Percentiles rank a stretch among this genome's conserved stretches.
Evolutionary conservation across 768 basidiomycete genomes (phyloP).

Genomic region (Lanmaoa pseudosensibilis): DNA sequence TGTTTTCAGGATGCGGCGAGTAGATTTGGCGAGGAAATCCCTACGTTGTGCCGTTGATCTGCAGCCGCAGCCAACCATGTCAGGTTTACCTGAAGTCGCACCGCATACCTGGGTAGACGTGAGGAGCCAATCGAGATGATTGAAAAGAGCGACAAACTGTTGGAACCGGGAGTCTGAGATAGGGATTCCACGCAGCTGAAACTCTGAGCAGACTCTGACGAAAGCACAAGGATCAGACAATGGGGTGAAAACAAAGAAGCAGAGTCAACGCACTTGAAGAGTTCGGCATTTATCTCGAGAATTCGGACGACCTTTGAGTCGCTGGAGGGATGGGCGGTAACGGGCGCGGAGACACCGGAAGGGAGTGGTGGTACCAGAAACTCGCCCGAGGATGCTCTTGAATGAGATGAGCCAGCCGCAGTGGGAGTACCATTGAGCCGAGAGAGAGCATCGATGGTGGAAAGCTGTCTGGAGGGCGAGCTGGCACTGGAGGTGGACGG

Average conservation of each 20-base stretch:
- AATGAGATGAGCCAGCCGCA: slow-evolving; percentile 27
- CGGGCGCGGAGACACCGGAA: slow-evolving; percentile 18
- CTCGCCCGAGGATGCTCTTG: slow-evolving; percentile 29
- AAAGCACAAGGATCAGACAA: slow-evolving; percentile 5
- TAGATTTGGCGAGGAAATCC: slow-evolving; percentile 20
- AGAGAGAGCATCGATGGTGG: slow-evolving; percentile 20
- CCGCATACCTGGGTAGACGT: slow-evolving; percentile 48
- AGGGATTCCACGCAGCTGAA: slow-evolving; percentile 53
- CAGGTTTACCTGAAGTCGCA: slow-evolving; percentile 68
- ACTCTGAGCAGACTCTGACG: slow-evolving; percentile 57
- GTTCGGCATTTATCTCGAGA: slow-evolving; percentile 66
- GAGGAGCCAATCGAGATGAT: slow-evolving; percentile 7
- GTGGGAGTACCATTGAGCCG: slow-evolving; percentile 22
- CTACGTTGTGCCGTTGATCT: slow-evolving; percentile 54
- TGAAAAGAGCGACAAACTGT: slow-evolving; percentile 46
- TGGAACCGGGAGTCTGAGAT: slow-evolving; percentile 50
- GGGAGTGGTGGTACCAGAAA: slow-evolving; percentile 32
- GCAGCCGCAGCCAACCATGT: slow-evolving; percentile 69
- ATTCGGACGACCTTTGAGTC: slow-evolving; percentile 54
- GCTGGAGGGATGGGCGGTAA: slow-evolving; percentile 7
- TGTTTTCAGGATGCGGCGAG: slow-evolving; percentile 7
- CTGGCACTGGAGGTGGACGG: slow-evolving; percentile 15
- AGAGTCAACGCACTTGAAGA: slow-evolving; percentile 54
- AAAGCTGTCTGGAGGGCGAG: slow-evolving; percentile 25
- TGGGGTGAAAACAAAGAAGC: background rate